These are phyloP conservation scores for Brasilioporus rufonigricans DNA, from an alignment of 768 basidiomycete species.

Conservation along the genomic window DNA sequence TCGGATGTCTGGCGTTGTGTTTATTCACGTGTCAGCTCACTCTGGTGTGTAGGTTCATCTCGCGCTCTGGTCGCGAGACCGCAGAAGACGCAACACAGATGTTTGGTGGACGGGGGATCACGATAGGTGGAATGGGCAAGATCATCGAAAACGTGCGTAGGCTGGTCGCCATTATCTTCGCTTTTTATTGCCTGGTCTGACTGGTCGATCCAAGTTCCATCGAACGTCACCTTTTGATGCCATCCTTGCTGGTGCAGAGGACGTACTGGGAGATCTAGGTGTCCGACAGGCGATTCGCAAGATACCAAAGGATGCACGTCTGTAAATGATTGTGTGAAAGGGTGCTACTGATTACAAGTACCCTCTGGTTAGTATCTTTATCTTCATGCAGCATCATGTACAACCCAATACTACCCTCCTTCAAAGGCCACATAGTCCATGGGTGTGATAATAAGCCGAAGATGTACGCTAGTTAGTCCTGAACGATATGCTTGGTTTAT, in stretches of 20 bases:
- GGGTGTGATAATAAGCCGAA: conserved; percentile 5
- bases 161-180: too few relatives aligned
- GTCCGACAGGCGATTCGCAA: conserved; percentile 71
- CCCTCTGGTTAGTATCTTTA: not conserved
- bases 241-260: conserved; percentile 78
- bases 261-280: conserved; percentile 71
- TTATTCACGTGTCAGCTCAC: not conserved
- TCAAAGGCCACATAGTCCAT: not conserved
- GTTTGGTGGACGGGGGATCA: conserved; percentile 88
- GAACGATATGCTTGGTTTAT: not conserved
- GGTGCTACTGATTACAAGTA: not conserved
- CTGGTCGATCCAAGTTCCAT: conserved; percentile 53
- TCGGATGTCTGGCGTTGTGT: not conserved
- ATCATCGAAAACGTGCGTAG: conserved; percentile 71
- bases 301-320: conserved; percentile 53
- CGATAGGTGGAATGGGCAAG: conserved; percentile 84
- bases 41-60: conserved; percentile 52
- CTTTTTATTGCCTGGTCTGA: too few relatives aligned
- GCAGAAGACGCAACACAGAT: conserved; percentile 76
- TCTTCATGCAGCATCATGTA: conserved; percentile 7
- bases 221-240: conserved; percentile 83
- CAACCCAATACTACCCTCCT: not conserved
- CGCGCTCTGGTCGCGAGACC: conserved; percentile 49
- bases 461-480: conserved; percentile 10
- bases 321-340: conserved; percentile 29